Percentiles rank a stretch among this genome's conserved stretches.
phyloP scores from a whole-genome alignment of 768 basidiomycete species.

The Tulasnella sp. region DNA sequence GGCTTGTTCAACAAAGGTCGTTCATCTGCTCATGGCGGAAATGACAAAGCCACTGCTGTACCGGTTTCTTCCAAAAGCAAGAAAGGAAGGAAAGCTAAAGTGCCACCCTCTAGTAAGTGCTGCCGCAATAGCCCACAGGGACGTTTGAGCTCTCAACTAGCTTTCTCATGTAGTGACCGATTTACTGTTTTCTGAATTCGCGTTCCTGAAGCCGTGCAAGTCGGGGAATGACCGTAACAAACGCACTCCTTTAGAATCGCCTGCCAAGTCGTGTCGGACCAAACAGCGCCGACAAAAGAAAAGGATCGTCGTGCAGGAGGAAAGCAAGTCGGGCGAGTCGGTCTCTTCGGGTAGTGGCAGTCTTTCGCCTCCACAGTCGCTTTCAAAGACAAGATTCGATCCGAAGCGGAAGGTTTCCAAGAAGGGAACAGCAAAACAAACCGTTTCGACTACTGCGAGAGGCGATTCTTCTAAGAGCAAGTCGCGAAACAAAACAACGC shows the following conservation, averaged over 20 bases:
- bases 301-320: conserved; percentile 14
- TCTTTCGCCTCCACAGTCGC: background rate
- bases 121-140: too few relatives aligned
- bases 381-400: background rate
- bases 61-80: background rate
- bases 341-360: too few relatives aligned
- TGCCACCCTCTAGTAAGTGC: background rate
- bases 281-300: background rate
- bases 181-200: conserved; percentile 8
- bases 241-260: conserved; percentile 27
- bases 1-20: conserved; percentile 71
- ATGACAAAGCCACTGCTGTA: background rate
- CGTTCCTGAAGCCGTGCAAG: background rate
- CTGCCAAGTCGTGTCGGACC: conserved; percentile 22
- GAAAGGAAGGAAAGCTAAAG: conserved; percentile 2
- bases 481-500: background rate
- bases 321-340: background rate
- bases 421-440: background rate
- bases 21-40: conserved; percentile 51
- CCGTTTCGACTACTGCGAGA: background rate
- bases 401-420: background rate
- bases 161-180: conserved; percentile 10
- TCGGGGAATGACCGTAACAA: conserved; percentile 41
- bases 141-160: too few relatives aligned
- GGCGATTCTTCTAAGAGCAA: background rate